phyloP scores from a whole-genome alignment of 2,329 filamentous ascomycete species.

The Orbilia oligospora region DNA sequence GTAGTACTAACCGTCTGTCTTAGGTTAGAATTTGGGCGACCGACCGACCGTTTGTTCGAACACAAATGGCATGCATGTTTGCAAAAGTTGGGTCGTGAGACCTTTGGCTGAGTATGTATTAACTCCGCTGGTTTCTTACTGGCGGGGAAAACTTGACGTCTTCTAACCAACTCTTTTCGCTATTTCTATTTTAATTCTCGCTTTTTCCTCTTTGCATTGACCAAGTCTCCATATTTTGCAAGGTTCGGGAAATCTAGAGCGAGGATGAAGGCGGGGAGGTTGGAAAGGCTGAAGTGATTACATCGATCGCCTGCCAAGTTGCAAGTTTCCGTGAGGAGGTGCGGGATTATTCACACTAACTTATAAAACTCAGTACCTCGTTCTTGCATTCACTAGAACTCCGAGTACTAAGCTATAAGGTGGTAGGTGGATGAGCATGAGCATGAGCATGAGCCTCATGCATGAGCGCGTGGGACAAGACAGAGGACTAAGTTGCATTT shows the following conservation, averaged over 20 bases:
- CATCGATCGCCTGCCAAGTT: slow-evolving; percentile 28
- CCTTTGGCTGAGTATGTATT: neutral
- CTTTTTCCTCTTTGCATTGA: too few species aligned
- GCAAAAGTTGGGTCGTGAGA: slow-evolving; percentile 5
- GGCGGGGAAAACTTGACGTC: slow-evolving; percentile 12
- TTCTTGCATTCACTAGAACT: too few species aligned
- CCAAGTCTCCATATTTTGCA: neutral
- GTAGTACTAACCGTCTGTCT: neutral
- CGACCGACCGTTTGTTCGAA: neutral
- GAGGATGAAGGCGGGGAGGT: slow-evolving; percentile 2
- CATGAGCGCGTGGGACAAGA: slow-evolving; percentile 20
- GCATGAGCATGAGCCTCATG: slow-evolving; percentile 10
- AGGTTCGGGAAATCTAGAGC: neutral
- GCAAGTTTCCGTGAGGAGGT: slow-evolving; percentile 37
- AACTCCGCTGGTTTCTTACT: slow-evolving; percentile 16
- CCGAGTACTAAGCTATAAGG: too few species aligned
- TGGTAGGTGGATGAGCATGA: too few species aligned
- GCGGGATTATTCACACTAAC: slow-evolving; percentile 19
- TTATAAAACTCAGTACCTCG: too few species aligned
- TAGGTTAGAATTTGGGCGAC: neutral
- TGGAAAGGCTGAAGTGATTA: slow-evolving; percentile 46
- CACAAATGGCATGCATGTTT: neutral
- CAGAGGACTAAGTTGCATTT: neutral
- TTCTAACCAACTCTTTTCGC: neutral
- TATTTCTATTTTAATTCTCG: neutral